Evolutionary conservation across 331 rosid species (phyloP), one percentile per base, ranked within the genome.

Genomic region (Quercus phellos): DNA sequence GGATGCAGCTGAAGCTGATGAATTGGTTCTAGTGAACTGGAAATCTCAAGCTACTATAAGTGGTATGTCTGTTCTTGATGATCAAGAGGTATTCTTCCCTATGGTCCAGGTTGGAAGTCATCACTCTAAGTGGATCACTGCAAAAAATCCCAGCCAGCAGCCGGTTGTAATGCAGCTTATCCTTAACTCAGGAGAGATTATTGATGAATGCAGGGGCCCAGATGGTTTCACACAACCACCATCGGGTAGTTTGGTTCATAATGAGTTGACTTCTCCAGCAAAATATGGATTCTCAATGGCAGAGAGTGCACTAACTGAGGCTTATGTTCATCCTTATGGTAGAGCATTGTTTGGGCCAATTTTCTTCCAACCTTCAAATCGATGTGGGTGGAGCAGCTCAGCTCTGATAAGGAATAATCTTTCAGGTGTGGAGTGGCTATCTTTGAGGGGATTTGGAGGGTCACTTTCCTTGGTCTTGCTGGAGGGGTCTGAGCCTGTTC

Each of bases 361-460:
- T 80, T 51, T 83, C 53, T 94, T 92, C 84, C 85, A 82, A 76
- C 99, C 99, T 82, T 92, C 94, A 5, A 82, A 79, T 77, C 81
- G 90, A 63, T 94, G 99, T 72, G 76, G 83, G 70, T 94, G 97
- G 97, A 89, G 86, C 83, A 90, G 97, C 86, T 94, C 99, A 5
- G 97, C 89, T 68, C 83, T 94, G 81, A 84, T 94, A 82, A 92
- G 99, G 80, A 94, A 92, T 89, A 94, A 92, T 87, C 95, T 94
- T 70, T 89, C 99, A 30, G 99, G 99, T 43, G 97, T 90, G 61
- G 99, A 94, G 79, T 92, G 95, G 90, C 71, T 90, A 75, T 85
- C 90, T 38, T 82, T 94, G 80, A 85, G 81, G 74, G 99, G 97
- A 21, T 79, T 82, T 74, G 97, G 99, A 87, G 97, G 95, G 70